A percentile compares a stretch with the other conserved stretches of the same genome.
These are phyloP conservation scores for Termitomyces titanicus DNA, from an alignment of 768 basidiomycete genomes.

Conservation along the genomic window DNA sequence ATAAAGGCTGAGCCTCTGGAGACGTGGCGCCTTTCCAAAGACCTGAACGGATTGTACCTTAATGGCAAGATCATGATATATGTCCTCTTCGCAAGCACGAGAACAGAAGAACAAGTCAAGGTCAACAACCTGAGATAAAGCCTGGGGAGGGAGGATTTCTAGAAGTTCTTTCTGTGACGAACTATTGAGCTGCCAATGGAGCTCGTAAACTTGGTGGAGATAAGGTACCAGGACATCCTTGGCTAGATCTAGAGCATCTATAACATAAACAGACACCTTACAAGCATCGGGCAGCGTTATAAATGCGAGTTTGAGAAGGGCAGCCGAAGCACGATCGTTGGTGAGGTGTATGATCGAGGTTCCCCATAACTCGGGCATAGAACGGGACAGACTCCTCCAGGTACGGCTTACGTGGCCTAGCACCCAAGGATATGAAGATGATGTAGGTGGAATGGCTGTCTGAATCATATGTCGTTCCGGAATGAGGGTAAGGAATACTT, in stretches of 20 bases:
- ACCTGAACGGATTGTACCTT: neutral
- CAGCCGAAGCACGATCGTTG: neutral
- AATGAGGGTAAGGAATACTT: neutral
- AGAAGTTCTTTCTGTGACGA: neutral
- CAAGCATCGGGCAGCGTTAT: neutral
- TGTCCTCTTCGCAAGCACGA: neutral
- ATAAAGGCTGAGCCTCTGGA: too few species aligned
- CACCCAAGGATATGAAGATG: neutral
- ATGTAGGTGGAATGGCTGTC: neutral
- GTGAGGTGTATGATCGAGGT: neutral
- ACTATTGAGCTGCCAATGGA: neutral
- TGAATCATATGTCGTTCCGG: neutral
- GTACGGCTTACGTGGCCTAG: neutral
- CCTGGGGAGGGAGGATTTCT: neutral
- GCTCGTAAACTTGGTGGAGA: neutral
- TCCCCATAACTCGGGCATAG: neutral
- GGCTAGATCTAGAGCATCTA: neutral
- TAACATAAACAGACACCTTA: neutral
- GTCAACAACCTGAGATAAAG: neutral
- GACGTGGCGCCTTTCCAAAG: neutral
- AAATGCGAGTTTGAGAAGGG: neutral
- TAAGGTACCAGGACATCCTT: neutral
- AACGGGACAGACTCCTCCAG: constrained; percentile 1
- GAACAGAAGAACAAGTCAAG: neutral
- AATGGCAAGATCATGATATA: neutral